Percentiles rank a stretch among this genome's conserved stretches.
Conservation (phyloP, 257 asterid genomes). For the Lycium ferocissimum region DNA sequence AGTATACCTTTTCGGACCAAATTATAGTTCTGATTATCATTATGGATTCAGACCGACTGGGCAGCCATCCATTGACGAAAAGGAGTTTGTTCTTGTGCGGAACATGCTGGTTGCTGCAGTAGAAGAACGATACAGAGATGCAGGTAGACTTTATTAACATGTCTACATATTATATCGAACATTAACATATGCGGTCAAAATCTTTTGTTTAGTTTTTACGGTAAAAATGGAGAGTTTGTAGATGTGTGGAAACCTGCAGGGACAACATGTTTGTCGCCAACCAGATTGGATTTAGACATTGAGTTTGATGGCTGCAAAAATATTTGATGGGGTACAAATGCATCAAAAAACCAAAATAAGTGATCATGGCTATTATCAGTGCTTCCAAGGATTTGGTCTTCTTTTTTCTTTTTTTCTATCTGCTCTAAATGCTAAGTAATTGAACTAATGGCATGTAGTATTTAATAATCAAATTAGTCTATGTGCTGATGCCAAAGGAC, state of each 20-base stretch:
- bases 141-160: constrained; percentile 44
- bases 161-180: not conserved
- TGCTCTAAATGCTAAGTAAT: not conserved
- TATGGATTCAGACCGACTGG: constrained; percentile 44
- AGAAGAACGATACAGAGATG: constrained; percentile 64
- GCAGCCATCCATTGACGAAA: constrained; percentile 51
- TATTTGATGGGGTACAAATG: not conserved
- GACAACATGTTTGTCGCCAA: not conserved
- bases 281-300: not conserved
- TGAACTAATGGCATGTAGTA: not conserved
- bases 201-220: not conserved
- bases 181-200: not conserved
- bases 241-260: not conserved
- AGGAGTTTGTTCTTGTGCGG: constrained; percentile 58
- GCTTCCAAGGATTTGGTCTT: not conserved
- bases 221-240: not conserved
- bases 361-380: too few relatives aligned
- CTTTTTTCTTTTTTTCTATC: not conserved
- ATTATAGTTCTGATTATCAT: constrained; percentile 6
- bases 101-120: constrained; percentile 63
- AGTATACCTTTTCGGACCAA: not conserved
- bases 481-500: not conserved
- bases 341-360: not conserved
- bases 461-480: not conserved
- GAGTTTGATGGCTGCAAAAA: not conserved